phyloP scores from a whole-genome alignment of 2,329 filamentous ascomycete genomes.

The Alternaria tenuissima region DNA sequence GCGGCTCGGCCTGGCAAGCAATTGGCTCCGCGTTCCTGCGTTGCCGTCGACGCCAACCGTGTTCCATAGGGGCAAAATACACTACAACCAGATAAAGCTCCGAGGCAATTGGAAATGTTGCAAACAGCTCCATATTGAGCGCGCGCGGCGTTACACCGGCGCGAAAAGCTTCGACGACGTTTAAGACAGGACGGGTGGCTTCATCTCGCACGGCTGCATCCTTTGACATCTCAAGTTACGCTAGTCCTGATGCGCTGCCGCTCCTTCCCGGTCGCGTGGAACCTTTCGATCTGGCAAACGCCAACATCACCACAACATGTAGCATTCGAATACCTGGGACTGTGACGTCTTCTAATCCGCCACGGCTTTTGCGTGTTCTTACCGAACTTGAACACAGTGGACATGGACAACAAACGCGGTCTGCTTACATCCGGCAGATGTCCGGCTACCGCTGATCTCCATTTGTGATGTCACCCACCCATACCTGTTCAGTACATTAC shows the following conservation, averaged over 20 bases:
- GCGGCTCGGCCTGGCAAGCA: constrained; percentile 8
- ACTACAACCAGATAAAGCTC: constrained; percentile 7
- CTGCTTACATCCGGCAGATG: background rate
- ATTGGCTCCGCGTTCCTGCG: constrained; percentile 10
- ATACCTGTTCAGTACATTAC: constrained; percentile 14
- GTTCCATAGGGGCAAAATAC: background rate
- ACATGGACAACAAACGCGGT: background rate
- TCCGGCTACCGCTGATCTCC: constrained; percentile 17
- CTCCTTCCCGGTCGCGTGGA: constrained; percentile 1
- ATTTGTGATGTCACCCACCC: constrained; percentile 3
- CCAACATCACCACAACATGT: background rate
- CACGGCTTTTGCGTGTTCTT: background rate
- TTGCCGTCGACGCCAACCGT: constrained; percentile 5
- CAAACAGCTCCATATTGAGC: background rate
- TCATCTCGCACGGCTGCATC: constrained; percentile 11
- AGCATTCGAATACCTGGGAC: background rate
- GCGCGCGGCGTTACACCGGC: constrained; percentile 6
- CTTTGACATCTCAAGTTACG: background rate
- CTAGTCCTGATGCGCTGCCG: constrained; percentile 4
- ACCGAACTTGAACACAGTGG: background rate
- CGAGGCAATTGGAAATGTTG: constrained; percentile 3
- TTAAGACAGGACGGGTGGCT: constrained; percentile 9
- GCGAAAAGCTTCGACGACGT: constrained; percentile 3
- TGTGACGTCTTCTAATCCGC: background rate
- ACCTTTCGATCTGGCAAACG: background rate